Evolutionary conservation across 2,329 filamentous ascomycete genomes (phyloP), one percentile per base, ranked within the genome.

Genomic region (Raffaelea arxii): DNA sequence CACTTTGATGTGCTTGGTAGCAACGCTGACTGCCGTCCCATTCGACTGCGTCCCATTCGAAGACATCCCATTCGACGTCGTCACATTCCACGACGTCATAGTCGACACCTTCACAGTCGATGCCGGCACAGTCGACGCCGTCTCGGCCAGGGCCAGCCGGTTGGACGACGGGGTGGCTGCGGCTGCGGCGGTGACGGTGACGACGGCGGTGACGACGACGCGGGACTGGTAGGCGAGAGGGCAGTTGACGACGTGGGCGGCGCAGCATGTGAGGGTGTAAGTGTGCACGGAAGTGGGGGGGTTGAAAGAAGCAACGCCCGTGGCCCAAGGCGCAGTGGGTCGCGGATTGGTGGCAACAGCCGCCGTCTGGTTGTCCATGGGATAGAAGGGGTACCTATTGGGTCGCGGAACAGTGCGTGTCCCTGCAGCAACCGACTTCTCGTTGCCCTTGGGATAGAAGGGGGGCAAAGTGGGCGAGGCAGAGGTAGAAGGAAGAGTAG

Each of bases 201-300:
- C n/a, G 25, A 54, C 53, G 30, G 52, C 51, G 40, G 58, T 59
- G 45, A 59, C 53, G n/a, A 58, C 48, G 36, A 59, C 46, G 37
- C 53, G 37, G 39, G 53, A 54, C 40, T 57, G 58, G 44, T 55
- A 51, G 38, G 52, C 50, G 41, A 54, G 53, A 30, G 59, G 59
- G 54, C 59, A 61, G 54, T 61, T 59, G 51, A 54, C 49, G 22
- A 60, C 58, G 19, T 6, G 6, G 10, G 56, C 58, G 2, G 53
- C 55, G 43, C 59, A 61, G 46, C 52, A 54, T 11, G 59, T 61
- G 51, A 61, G 54, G 44, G 59, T 61, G 54, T 57, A 61, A 25
- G 27, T 18, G 18, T 23, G 16, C 2, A 23, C 4, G 25, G 21
- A 35, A 16, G 22, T 14, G 16, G 4, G 2, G 14, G 27, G 16